Evolutionary conservation across 768 basidiomycete species (phyloP), one percentile per base, ranked within the genome.

Genomic region (Panaeolus papilionaceus): DNA sequence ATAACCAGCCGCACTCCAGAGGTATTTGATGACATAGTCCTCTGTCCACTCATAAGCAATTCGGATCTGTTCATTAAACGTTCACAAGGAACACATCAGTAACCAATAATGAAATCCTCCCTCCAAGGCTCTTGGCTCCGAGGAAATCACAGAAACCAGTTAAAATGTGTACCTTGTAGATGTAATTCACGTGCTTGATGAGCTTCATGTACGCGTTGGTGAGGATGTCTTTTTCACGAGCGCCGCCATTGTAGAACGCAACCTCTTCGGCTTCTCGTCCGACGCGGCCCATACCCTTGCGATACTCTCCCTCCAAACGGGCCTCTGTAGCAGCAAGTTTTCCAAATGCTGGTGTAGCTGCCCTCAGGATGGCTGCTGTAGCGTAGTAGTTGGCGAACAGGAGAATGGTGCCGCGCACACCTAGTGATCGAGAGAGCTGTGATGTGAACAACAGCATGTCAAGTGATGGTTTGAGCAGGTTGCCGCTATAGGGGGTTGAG

Each of bases 31-130:
- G 20, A 98, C 92, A 71, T 94, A 96, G 80, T 98, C 96, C 75
- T 98, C 96, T 0, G 94, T 98, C 96, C 93, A 98, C 79, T 90
- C 94, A 73, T 94, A 96, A 1, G 92, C 92, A 61, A 96, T 94
- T 16, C 95, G 90, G 64, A 95, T 93, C 92, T 94, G 68, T 12
- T 49, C 20, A 49, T 18, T 49, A 7, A 20, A 49, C 14, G 7
- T 42, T 42, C 23, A 62, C 38, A 5, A 33, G 28, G 7, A 9
- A 2, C 45, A 26, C 26, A 38, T 54, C 18, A 64, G 62, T 10
- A 62, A 63, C 61, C 38, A 45, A 44, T 64, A 6, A 39, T 4
- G 14, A 61, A 58, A 51, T 39, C 4, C 20, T 8, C 16, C 16
- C 23, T 23, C 23, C 23, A 45, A 64, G 23, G 39, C 33, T 58